These are phyloP conservation scores for Dianthus caryophyllus DNA, from an alignment of 148 eudicot genomes.

Conservation along the genomic window DNA sequence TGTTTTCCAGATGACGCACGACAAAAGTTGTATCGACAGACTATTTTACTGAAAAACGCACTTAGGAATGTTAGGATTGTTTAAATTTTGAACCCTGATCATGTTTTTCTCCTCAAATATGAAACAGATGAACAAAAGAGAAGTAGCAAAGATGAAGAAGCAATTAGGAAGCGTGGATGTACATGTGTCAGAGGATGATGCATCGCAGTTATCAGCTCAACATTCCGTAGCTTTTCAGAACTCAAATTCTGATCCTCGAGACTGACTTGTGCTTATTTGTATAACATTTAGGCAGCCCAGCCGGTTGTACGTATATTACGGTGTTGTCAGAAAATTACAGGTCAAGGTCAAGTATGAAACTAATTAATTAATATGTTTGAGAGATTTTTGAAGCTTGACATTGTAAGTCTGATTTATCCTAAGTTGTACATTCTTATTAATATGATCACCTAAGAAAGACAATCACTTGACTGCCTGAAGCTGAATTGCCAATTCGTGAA, in stretches of 20 bases:
- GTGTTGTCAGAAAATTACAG: no score
- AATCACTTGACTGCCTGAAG: no score
- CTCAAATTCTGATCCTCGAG: slow-evolving; percentile 19
- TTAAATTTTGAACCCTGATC: no score
- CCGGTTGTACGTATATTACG: no score
- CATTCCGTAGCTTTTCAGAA: slow-evolving; percentile 10
- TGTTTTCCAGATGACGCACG: no score
- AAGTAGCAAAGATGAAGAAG: slow-evolving; percentile 29
- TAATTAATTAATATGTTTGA: not conserved
- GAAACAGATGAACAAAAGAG: slow-evolving; percentile 34
- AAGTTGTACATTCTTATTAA: no score
- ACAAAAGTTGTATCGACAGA: no score
- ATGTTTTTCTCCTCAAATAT: no score
- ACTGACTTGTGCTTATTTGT: slow-evolving; percentile 7
- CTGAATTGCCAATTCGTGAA: no score
- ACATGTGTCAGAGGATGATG: slow-evolving; percentile 16
- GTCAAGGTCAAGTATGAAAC: no score
- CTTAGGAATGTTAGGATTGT: not conserved
- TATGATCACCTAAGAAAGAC: no score
- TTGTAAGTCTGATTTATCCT: slow-evolving; percentile 12
- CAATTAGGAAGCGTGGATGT: slow-evolving; percentile 20
- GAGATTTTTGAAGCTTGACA: not conserved
- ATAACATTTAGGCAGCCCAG: no score
- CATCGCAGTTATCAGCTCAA: slow-evolving; percentile 17
- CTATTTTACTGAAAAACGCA: not conserved